phyloP scores from a whole-genome alignment of 2,329 filamentous ascomycete genomes.

The Alternaria panax region DNA sequence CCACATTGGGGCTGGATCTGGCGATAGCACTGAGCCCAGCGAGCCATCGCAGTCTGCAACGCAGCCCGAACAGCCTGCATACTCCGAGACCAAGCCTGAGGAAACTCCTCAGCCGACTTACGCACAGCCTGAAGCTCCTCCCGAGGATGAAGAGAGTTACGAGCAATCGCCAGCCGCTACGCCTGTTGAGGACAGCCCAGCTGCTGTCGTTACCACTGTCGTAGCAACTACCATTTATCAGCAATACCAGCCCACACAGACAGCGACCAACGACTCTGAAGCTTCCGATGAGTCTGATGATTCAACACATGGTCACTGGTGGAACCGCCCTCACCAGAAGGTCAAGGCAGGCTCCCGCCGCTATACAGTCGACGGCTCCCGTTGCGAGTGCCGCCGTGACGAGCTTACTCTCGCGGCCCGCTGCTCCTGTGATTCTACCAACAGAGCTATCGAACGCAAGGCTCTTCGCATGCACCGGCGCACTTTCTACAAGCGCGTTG shows the following conservation, averaged over 20 bases:
- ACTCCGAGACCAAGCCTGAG: slow-evolving; percentile 21
- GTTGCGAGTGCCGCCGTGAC: slow-evolving; percentile 38
- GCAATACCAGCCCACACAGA: slow-evolving; percentile 3
- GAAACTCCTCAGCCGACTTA: slow-evolving; percentile 8
- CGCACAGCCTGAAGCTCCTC: slow-evolving; percentile 11
- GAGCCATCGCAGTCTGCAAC: slow-evolving; percentile 20
- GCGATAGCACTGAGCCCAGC: slow-evolving; percentile 8
- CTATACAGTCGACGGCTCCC: slow-evolving; percentile 41
- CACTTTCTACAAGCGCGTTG: slow-evolving; percentile 38
- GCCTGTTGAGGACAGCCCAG: background rate
- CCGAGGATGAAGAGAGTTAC: slow-evolving; percentile 4
- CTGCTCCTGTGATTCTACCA: slow-evolving; percentile 34
- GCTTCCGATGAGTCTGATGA: slow-evolving; percentile 12
- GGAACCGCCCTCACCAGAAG: slow-evolving; percentile 14
- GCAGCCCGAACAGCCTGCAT: slow-evolving; percentile 18
- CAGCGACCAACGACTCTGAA: slow-evolving; percentile 8
- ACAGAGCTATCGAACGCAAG: slow-evolving; percentile 40
- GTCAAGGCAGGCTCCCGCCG: slow-evolving; percentile 22
- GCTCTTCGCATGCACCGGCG: slow-evolving; percentile 43
- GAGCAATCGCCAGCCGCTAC: slow-evolving; percentile 2
- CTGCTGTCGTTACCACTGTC: slow-evolving; percentile 16
- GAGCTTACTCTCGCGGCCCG: slow-evolving; percentile 27
- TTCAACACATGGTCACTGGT: slow-evolving; percentile 7
- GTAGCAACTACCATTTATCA: slow-evolving; percentile 13
- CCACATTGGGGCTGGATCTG: slow-evolving; percentile 46